Evolutionary conservation across 1,284 basidiomycete species (phyloP), one percentile per base, ranked within the genome.

Genomic region (Fereydounia khargensis): DNA sequence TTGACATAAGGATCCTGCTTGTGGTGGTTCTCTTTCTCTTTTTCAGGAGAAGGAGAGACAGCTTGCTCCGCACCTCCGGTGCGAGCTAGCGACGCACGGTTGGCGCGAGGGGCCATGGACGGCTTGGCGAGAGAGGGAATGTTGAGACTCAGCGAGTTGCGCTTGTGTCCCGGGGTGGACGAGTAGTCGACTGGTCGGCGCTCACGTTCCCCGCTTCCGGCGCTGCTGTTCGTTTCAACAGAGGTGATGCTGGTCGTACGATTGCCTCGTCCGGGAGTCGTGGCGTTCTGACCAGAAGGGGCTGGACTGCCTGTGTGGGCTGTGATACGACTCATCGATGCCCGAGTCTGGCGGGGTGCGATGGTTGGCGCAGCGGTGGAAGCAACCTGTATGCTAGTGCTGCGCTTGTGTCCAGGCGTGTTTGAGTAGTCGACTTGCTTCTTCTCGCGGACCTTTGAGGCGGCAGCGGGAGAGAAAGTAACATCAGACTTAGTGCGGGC

Each of bases 101-200:
- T 68, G 33, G 41, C 27, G 10, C 66, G 33, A 4, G 66, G 66
- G 2, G 39, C 27, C 0, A 68, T 22, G 3, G 31, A 19, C 2
- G 66, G 66, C 6, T 53, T 41, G 9, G 43, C 43, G 4, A 67
- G 44, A 4, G 63, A 57, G 4, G 65, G 37, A 20, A 68, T 43
- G 10, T 25, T 16, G 17, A 63, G 28, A 1, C 32, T 23, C 3
- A 55, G 34, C 3, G 37, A 38, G 19, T 42, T 18, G 7, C 65
- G 52, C 40, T 63, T 65, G 39, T 70, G 67, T 7, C 67, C 65
- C 3, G 67, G 67, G 0, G 54, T 67, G 25, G 24, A 16, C 13
- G 39, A 43, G 34, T 47, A 66, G 36, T 64, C 49, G 32, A 60
- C 39, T 13, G 42, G 38, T 28, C 49, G 36, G 11, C 45, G 41